Evolutionary conservation across 2,329 filamentous ascomycete genomes (phyloP), one percentile per base, ranked within the genome.

Genomic region (Ophiostoma australiae): DNA sequence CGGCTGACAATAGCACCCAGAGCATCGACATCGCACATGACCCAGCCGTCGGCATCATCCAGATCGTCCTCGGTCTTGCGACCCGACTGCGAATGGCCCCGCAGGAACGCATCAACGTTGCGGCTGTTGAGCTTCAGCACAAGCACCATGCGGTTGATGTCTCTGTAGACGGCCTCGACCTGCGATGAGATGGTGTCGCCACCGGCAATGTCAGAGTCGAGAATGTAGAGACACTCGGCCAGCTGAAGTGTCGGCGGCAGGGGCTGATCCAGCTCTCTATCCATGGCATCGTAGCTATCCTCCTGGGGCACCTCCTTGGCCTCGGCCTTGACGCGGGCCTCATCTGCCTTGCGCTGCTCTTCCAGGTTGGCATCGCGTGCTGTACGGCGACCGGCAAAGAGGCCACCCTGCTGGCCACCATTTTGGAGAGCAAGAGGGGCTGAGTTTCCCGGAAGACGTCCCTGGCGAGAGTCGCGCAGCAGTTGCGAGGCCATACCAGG

Each of bases 141-240:
- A 76, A 97, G 93, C 63, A 99, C 89, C 95, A 98, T 99, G 15
- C 91, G 91, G 79, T 95, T 94, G 78, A 94, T 91, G 76, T 94
- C 92, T 65, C 90, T 86, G 78, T 92, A 95, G 1, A 90, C 82
- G 23, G 87, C 85, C 76, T 90, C 88, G 31, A 89, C 87, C 74
- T 90, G 88, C 10, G 85, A 83, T 4, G 87, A 85, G 41, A 90
- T 82, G 66, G 84, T 88, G 70, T 89, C 85, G 69, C 83, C 82
- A 17, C 84, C 84, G 17, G 84, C 82, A 4, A 84, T 81, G 6
- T 82, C 82, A 58, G 85, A 82, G 72, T 87, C 85, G 27, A 74
- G 70, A 10, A 74, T 73, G 66, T 75, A 75, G 69, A 92, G 84
- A 75, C 93, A 93, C 68, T 89, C 86, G 72, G 91, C 86, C 48